Percentiles rank a stretch among this genome's conserved stretches.
These are phyloP conservation scores for Vanrija sp. DNA, from an alignment of 1,284 basidiomycete genomes.

Conservation along the genomic window DNA sequence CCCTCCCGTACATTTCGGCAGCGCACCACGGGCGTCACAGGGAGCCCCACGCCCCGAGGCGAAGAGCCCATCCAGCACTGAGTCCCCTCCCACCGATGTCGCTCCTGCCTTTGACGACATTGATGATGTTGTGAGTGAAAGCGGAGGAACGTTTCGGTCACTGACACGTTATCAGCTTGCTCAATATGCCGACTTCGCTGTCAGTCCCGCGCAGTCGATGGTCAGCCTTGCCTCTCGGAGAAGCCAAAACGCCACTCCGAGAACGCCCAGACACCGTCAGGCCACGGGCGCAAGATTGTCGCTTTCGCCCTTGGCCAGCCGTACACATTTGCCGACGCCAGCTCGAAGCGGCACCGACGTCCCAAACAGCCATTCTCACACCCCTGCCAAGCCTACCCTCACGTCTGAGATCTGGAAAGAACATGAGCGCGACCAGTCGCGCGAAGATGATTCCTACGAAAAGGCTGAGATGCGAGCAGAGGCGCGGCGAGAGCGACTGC, in stretches of 20 bases:
- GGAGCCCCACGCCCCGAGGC: no score
- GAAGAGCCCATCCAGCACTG: no score
- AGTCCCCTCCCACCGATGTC: no score
- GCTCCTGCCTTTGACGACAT: not conserved
- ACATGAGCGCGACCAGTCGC: no score
- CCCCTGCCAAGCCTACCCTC: no score
- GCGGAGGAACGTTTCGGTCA: no score
- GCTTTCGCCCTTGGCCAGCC: not conserved
- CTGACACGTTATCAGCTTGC: not conserved
- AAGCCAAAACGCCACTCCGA: not conserved
- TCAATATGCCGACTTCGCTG: not conserved
- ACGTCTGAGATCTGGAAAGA: no score
- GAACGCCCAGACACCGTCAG: not conserved
- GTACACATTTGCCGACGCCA: not conserved
- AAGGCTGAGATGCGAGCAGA: no score
- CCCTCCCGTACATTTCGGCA: no score
- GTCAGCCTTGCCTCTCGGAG: not conserved
- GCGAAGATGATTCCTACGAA: no score
- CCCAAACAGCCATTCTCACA: not conserved
- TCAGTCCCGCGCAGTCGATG: not conserved
- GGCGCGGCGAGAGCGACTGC: no score
- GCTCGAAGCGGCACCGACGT: not conserved
- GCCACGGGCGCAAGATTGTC: not conserved
- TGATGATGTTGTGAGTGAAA: not conserved
- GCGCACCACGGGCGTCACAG: no score